These are phyloP conservation scores for Sugiyamaella japonica DNA, from an alignment of 1,139 yeast genomes.

Conservation along the genomic window DNA sequence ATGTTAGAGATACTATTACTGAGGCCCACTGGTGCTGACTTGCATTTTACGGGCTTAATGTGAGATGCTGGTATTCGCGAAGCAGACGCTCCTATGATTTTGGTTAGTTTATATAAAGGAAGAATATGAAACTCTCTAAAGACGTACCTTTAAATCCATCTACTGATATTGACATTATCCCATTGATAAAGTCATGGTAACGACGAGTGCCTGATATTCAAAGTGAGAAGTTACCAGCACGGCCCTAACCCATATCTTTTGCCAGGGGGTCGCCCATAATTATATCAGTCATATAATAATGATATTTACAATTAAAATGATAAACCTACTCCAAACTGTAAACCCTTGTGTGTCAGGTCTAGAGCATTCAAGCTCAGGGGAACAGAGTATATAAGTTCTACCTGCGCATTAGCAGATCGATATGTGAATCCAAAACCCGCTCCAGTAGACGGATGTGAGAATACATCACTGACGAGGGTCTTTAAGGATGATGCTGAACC, in stretches of 20 bases:
- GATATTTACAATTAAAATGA: slow-evolving; percentile 48
- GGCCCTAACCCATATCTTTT: neutral
- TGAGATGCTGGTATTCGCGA: neutral
- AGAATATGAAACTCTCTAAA: neutral
- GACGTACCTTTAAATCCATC: slow-evolving; percentile 4
- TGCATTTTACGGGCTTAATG: slow-evolving; percentile 7
- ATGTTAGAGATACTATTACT: neutral
- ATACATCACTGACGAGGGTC: slow-evolving; percentile 11
- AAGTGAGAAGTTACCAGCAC: neutral
- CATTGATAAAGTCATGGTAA: neutral
- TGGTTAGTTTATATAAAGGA: neutral
- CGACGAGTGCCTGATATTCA: neutral
- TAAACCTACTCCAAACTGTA: slow-evolving; percentile 91
- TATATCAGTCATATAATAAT: neutral
- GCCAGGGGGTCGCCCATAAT: neutral
- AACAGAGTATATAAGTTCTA: slow-evolving; percentile 81
- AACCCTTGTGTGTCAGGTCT: slow-evolving; percentile 76
- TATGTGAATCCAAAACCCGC: slow-evolving; percentile 65
- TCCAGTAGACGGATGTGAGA: slow-evolving; percentile 29
- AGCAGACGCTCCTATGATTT: neutral
- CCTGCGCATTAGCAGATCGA: slow-evolving; percentile 85
- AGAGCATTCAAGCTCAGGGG: slow-evolving; percentile 67
- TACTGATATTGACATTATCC: slow-evolving; percentile 11
- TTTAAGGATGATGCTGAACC: slow-evolving; percentile 3
- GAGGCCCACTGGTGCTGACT: neutral